Conservation (phyloP, 306 rosid genomes). For the Mimosa pudica region DNA sequence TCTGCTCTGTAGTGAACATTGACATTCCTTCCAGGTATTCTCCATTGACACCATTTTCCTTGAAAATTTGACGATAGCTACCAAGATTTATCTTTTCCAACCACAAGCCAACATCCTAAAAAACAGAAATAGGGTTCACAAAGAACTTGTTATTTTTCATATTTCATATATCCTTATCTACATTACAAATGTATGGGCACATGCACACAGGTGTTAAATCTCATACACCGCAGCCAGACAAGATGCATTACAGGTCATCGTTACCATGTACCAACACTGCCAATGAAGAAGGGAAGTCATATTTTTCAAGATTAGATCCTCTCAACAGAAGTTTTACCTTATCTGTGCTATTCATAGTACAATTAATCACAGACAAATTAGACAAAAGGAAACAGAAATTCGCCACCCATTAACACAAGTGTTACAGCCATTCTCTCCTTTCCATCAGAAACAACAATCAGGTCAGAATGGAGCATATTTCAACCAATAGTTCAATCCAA, state of each 20-base stretch:
- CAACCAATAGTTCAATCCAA: background rate
- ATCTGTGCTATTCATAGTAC: slow-evolving; percentile 9
- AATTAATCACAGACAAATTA: slow-evolving; percentile 13
- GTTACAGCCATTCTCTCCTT: no score
- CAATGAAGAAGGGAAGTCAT: background rate
- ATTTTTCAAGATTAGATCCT: slow-evolving; percentile 14
- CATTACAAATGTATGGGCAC: background rate
- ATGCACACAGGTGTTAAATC: background rate
- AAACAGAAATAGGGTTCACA: slow-evolving; percentile 30
- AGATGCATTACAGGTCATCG: background rate
- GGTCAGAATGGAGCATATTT: background rate
- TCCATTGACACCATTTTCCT: slow-evolving; percentile 96
- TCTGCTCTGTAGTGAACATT: slow-evolving; percentile 98
- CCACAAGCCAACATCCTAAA: slow-evolving; percentile 99
- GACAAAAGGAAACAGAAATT: background rate
- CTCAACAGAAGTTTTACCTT: slow-evolving; percentile 1
- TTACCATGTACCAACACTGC: background rate
- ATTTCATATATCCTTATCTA: slow-evolving; percentile 20
- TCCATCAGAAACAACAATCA: background rate
- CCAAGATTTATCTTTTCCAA: slow-evolving; percentile 95
- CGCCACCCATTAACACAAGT: no score
- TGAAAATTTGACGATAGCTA: slow-evolving; percentile 81
- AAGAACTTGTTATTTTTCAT: background rate
- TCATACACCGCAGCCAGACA: background rate
- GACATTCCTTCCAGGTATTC: slow-evolving; percentile 99